These are phyloP conservation scores for Solanum acaule DNA, from an alignment of 257 asterid genomes.

Conservation along the genomic window DNA sequence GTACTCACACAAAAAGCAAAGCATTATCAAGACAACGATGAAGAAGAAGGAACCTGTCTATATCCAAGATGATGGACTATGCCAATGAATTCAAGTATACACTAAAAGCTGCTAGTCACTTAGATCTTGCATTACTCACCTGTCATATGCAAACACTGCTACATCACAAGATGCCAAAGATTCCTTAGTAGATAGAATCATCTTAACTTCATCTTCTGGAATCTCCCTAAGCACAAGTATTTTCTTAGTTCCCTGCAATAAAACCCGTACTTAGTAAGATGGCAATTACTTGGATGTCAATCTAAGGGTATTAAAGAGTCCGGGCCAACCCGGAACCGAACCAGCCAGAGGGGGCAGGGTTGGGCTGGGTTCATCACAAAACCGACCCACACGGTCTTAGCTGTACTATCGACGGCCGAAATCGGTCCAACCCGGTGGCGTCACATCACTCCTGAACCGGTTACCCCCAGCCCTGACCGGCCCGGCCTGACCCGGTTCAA, in stretches of 20 bases:
- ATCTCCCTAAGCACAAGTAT: slow-evolving; percentile 81
- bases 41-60: not conserved
- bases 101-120: not conserved
- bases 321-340: not conserved
- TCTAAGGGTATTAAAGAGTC: not conserved
- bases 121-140: slow-evolving; percentile 29
- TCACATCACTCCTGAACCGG: not conserved
- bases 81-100: not conserved
- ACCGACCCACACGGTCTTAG: not conserved
- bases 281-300: not conserved
- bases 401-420: not conserved
- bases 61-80: not conserved
- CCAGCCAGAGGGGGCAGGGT: not conserved
- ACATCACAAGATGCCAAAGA: slow-evolving; percentile 78
- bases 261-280: not conserved
- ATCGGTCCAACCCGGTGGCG: not conserved
- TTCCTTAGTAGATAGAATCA: slow-evolving; percentile 53
- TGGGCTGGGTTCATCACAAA: not conserved
- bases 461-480: not conserved
- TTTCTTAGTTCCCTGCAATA: slow-evolving; percentile 65
- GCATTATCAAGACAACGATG: not conserved
- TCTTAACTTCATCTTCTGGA: slow-evolving; percentile 74
- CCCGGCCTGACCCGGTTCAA: too few species aligned
- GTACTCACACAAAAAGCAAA: not conserved
- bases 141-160: slow-evolving; percentile 85